These are phyloP conservation scores for Alternaria sp. DNA, from an alignment of 2,329 filamentous ascomycete species.

Conservation along the genomic window DNA sequence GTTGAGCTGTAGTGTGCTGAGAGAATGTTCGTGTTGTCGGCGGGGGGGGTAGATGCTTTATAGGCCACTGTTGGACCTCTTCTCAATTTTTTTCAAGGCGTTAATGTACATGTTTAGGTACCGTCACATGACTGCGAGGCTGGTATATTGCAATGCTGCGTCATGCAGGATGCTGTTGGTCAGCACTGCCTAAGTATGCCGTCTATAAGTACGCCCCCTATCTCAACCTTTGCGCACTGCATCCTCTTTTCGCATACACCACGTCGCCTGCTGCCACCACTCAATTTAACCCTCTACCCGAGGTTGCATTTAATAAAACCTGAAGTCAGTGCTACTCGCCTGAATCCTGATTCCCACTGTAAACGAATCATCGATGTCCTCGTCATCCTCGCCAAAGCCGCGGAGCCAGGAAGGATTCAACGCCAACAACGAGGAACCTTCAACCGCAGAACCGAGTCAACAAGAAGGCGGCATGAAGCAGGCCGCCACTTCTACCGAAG, in stretches of 20 bases:
- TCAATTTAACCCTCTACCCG: not conserved
- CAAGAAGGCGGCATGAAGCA: not conserved
- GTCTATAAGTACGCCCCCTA: not conserved
- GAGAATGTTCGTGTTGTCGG: not conserved
- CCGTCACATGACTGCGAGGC: not conserved
- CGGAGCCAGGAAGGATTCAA: not conserved
- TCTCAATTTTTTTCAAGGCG: not conserved
- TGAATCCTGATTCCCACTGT: not conserved
- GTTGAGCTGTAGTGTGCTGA: accelerated
- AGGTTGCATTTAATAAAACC: not conserved
- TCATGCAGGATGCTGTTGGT: not conserved
- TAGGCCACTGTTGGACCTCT: not conserved
- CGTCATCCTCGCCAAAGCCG: not conserved
- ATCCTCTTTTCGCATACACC: not conserved
- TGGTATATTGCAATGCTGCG: not conserved
- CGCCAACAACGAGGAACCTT: not conserved
- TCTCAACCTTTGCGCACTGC: not conserved
- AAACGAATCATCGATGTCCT: not conserved
- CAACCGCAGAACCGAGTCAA: not conserved
- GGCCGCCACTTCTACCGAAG: not conserved
- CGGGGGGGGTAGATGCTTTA: not conserved
- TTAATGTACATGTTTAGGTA: not conserved
- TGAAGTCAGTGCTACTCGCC: not conserved
- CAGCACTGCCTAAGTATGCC: not conserved
- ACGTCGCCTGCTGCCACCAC: not conserved